phyloP scores from a whole-genome alignment of 352 stramenopile species.

The Phytopythium kandeliae region DNA sequence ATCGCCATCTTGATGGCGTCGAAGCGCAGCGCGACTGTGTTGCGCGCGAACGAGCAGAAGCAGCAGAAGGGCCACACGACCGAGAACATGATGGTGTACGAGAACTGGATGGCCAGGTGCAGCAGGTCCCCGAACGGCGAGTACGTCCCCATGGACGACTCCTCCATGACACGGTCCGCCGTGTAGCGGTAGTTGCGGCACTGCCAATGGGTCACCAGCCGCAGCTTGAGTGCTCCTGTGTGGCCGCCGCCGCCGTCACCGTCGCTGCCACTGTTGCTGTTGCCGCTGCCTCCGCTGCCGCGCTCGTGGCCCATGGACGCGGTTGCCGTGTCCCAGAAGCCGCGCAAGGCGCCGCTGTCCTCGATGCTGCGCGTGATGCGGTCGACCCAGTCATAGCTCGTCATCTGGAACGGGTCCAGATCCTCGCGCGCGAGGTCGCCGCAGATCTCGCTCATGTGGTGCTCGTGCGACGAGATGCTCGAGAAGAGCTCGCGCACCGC shows the following conservation, averaged over 20 bases:
- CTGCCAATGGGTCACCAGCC: conserved; percentile 47
- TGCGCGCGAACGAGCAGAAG: conserved; percentile 43
- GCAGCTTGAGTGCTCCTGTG: conserved; percentile 12
- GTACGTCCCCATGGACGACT: conserved; percentile 58
- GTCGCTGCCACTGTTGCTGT: no score
- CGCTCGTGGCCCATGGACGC: background rate
- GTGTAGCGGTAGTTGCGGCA: conserved; percentile 58
- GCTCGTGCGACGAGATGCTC: conserved; percentile 36
- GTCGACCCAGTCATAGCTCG: conserved; percentile 57
- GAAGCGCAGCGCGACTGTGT: conserved; percentile 44
- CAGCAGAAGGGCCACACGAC: conserved; percentile 63
- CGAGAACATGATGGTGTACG: conserved; percentile 65
- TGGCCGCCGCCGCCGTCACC: no score
- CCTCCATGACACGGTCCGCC: conserved; percentile 43
- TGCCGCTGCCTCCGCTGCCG: no score
- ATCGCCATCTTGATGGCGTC: conserved; percentile 64
- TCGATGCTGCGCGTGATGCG: conserved; percentile 35
- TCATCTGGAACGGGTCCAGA: conserved; percentile 39
- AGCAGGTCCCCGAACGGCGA: conserved; percentile 44
- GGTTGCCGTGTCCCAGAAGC: conserved; percentile 17
- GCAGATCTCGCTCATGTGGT: conserved; percentile 48
- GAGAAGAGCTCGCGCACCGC: conserved; percentile 32
- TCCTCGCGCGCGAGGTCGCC: conserved; percentile 26
- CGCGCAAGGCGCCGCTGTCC: conserved; percentile 22
- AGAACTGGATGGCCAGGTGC: conserved; percentile 63